Percentiles rank a stretch among this genome's conserved stretches.
Conservation (phyloP, 78 protist genomes). For the Speleostelium caveatum region DNA sequence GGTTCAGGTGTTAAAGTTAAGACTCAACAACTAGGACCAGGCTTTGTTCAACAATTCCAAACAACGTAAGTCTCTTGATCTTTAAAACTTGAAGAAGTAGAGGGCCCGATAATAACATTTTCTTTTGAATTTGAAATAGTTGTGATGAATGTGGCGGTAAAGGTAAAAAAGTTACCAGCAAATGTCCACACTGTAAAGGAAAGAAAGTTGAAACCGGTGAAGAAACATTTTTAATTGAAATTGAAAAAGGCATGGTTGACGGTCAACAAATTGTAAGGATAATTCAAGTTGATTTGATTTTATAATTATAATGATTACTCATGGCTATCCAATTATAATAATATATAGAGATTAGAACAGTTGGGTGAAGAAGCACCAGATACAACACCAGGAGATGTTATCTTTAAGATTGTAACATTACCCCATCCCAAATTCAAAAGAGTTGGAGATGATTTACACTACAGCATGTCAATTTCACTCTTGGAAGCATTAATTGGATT, state of each 20-base stretch:
- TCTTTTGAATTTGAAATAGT: slow-evolving; percentile 2
- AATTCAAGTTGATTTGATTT: too few species aligned
- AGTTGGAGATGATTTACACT: slow-evolving; percentile 60
- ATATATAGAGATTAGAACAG: slow-evolving; percentile 15
- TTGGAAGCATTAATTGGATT: slow-evolving; percentile 81
- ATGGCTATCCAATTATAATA: too few species aligned
- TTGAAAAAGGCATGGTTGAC: slow-evolving; percentile 87
- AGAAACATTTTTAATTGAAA: slow-evolving; percentile 47
- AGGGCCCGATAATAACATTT: too few species aligned
- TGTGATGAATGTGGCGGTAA: slow-evolving; percentile 89
- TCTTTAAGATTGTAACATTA: slow-evolving; percentile 67
- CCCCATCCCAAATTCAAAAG: slow-evolving; percentile 57
- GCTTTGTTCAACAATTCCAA: slow-evolving; percentile 88
- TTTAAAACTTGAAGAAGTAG: too few species aligned
- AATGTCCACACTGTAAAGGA: slow-evolving; percentile 80
- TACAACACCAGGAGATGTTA: slow-evolving; percentile 86
- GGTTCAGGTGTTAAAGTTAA: slow-evolving; percentile 79
- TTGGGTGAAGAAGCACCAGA: slow-evolving; percentile 85
- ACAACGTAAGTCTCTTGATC: slow-evolving; percentile 23
- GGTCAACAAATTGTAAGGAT: slow-evolving; percentile 60
- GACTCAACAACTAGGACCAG: slow-evolving; percentile 89
- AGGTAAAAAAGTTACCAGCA: slow-evolving; percentile 79
- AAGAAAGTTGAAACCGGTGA: slow-evolving; percentile 75
- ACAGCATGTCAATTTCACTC: slow-evolving; percentile 54
- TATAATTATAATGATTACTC: too few species aligned